Evolutionary conservation across 345 rosid species (phyloP).

Genomic region (Ceriops tagal): DNA sequence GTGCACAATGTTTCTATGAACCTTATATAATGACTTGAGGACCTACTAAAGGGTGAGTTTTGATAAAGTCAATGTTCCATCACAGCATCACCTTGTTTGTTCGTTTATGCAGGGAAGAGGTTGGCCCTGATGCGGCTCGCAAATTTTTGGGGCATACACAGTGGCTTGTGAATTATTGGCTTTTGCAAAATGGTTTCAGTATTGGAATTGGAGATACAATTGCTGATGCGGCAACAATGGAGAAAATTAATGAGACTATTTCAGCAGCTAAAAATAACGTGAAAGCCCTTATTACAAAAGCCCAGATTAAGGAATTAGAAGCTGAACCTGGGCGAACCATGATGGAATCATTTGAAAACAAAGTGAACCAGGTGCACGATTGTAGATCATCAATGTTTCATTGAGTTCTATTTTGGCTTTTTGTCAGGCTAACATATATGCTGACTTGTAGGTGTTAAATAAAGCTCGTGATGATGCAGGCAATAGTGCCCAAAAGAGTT

Average conservation of each 20-base stretch:
- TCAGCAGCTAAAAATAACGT: constrained; percentile 76
- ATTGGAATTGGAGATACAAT: constrained; percentile 99
- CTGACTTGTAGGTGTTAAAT: constrained; percentile 60
- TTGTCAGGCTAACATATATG: constrained; percentile 8
- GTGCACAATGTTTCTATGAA: neutral
- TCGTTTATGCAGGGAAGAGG: constrained; percentile 72
- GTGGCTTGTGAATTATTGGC: constrained; percentile 99
- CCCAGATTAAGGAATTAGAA: constrained; percentile 70
- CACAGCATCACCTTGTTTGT: neutral
- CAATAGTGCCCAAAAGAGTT: constrained; percentile 89
- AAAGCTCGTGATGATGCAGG: constrained; percentile 99
- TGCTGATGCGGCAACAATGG: constrained; percentile 96
- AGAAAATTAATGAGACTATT: constrained; percentile 83
- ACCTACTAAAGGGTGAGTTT: neutral
- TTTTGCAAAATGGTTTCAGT: constrained; percentile 87
- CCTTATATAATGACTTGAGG: neutral
- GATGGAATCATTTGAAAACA: constrained; percentile 96
- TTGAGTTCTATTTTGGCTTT: neutral
- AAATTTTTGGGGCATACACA: constrained; percentile 98
- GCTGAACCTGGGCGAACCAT: constrained; percentile 96
- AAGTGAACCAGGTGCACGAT: constrained; percentile 75
- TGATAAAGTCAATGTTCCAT: neutral
- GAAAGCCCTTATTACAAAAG: constrained; percentile 63
- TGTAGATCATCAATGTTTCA: neutral
- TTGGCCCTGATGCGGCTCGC: constrained; percentile 99